Evolutionary conservation across 805 yeast genomes (phyloP).

Genomic region (Sporopachydermia lactativora): DNA sequence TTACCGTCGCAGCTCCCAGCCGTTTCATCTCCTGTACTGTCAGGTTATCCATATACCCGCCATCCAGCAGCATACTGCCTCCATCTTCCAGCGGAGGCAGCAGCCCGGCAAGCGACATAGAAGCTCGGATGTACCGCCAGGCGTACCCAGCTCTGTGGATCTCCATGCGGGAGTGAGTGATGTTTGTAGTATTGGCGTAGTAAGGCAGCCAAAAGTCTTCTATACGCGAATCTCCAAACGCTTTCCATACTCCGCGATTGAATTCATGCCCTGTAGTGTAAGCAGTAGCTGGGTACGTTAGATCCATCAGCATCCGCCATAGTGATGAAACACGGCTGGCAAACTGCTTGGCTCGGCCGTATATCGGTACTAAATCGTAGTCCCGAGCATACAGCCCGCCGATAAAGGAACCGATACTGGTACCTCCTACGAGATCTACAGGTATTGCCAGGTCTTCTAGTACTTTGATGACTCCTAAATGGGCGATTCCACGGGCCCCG

Average conservation of each 20-base stretch:
- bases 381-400: constrained; percentile 94
- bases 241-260: constrained; percentile 95
- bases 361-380: constrained; percentile 80
- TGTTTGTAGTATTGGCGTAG: constrained; percentile 85
- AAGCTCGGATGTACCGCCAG: constrained; percentile 91
- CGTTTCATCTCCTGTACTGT: constrained; percentile 89
- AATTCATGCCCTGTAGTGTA: constrained; percentile 96
- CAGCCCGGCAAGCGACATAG: constrained; percentile 92
- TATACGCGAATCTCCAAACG: constrained; percentile 80
- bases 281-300: constrained; percentile 88
- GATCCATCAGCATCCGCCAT: constrained; percentile 75
- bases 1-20: constrained; percentile 65
- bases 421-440: constrained; percentile 87
- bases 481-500: constrained; percentile 91
- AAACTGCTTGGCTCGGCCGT: constrained; percentile 80
- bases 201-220: constrained; percentile 93
- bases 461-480: constrained; percentile 82
- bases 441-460: constrained; percentile 89
- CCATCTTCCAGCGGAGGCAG: constrained; percentile 75
- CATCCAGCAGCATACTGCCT: constrained; percentile 89
- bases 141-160: constrained; percentile 85
- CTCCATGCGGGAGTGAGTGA: constrained; percentile 91
- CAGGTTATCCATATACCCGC: constrained; percentile 89
- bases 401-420: constrained; percentile 90
- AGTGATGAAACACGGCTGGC: constrained; percentile 67